phyloP scores from a whole-genome alignment of 1,284 basidiomycete species.

The Polyporus tsugae region DNA sequence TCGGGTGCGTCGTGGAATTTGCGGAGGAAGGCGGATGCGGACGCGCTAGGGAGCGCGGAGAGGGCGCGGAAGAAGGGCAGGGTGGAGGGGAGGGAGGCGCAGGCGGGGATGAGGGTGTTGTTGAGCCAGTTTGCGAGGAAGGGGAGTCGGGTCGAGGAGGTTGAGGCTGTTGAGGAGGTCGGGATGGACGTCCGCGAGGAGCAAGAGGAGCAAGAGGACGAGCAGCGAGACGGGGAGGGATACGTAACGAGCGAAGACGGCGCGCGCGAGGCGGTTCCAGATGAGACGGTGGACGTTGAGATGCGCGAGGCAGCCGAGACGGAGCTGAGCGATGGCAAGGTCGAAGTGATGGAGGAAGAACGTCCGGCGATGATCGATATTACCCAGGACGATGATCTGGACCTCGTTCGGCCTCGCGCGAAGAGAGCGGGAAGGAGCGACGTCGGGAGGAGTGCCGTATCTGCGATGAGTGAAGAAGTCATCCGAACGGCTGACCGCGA shows the following conservation, averaged over 20 bases:
- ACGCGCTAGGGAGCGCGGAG: conserved; percentile 20
- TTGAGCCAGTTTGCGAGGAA: conserved; percentile 62
- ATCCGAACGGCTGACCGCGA: conserved; percentile 48
- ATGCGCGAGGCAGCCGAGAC: conserved; percentile 2
- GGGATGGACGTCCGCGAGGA: conserved; percentile 29
- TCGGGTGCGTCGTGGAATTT: conserved; percentile 56
- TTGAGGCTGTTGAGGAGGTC: conserved; percentile 28
- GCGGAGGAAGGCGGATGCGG: conserved; percentile 26
- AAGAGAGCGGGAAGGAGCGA: conserved; percentile 9
- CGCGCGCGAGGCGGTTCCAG: conserved; percentile 6
- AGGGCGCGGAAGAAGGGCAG: conserved; percentile 34
- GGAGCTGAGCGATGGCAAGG: neutral
- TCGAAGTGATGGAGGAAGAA: conserved; percentile 1
- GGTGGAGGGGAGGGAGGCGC: conserved; percentile 37
- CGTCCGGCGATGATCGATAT: conserved; percentile 35
- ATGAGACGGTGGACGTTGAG: conserved; percentile 5
- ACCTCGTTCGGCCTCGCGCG: neutral
- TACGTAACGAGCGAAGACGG: conserved; percentile 24
- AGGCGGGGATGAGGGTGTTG: conserved; percentile 50
- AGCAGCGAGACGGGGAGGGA: conserved; percentile 22
- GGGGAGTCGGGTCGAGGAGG: conserved; percentile 47
- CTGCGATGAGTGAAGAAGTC: conserved; percentile 48
- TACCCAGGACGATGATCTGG: conserved; percentile 29
- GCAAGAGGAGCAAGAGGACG: conserved; percentile 29
- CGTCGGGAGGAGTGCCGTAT: conserved; percentile 7